These are phyloP conservation scores for Eimeria necatrix DNA, from an alignment of 169 alveolate species.

Conservation along the genomic window DNA sequence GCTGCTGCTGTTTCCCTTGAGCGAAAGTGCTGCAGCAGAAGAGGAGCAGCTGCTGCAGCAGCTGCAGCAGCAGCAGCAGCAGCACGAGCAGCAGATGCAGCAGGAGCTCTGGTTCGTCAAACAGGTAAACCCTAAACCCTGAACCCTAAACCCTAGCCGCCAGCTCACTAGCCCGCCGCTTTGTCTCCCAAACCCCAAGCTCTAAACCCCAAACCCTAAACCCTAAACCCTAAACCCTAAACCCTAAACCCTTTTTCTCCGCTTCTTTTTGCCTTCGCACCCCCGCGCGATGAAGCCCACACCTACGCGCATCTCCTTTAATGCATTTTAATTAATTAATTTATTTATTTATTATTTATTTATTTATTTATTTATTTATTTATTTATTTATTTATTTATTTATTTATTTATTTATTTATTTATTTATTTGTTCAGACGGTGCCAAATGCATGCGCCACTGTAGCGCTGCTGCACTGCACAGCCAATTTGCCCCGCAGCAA, in stretches of 20 bases:
- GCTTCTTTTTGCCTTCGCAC: background rate
- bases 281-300: too few species aligned
- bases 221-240: too few species aligned
- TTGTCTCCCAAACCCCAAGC: too few species aligned
- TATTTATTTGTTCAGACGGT: constrained; percentile 4
- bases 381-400: background rate
- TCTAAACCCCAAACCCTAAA: too few species aligned
- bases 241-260: background rate
- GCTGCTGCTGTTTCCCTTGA: constrained; percentile 43
- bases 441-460: constrained; percentile 72
- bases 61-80: background rate
- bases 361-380: background rate
- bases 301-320: background rate
- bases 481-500: constrained; percentile 51
- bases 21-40: background rate
- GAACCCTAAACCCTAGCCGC: too few species aligned
- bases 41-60: background rate
- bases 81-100: background rate
- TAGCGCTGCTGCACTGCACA: constrained; percentile 71
- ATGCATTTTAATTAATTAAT: background rate
- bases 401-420: background rate
- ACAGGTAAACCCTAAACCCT: constrained; percentile 27
- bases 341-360: background rate
- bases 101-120: constrained; percentile 56
- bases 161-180: too few species aligned